Evolutionary conservation across 1,139 yeast species (phyloP).

Genomic region (Oligophagozyma castellii): DNA sequence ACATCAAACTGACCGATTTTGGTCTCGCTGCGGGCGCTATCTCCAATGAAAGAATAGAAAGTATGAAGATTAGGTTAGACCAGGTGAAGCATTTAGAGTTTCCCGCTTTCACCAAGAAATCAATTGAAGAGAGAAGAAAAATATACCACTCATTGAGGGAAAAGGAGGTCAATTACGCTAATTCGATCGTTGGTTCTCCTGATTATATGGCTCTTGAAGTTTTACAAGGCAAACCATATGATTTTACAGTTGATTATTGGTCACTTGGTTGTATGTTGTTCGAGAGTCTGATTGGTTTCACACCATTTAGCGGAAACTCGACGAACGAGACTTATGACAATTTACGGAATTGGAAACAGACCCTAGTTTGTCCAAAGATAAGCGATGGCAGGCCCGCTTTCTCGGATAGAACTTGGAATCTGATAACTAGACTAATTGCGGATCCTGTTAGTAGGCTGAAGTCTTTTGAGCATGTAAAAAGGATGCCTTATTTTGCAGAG

Average conservation of each 20-base stretch:
- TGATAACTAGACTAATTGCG: constrained; percentile 67
- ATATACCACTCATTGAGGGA: constrained; percentile 64
- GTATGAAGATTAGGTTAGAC: constrained; percentile 76
- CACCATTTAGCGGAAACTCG: constrained; percentile 90
- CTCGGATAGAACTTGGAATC: constrained; percentile 93
- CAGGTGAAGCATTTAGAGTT: constrained; percentile 61
- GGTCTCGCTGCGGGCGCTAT: constrained; percentile 97
- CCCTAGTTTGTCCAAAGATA: constrained; percentile 79
- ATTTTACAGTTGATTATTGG: constrained; percentile 97
- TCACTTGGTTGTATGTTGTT: constrained; percentile 91
- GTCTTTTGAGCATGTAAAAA: constrained; percentile 67
- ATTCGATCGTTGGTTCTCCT: constrained; percentile 95
- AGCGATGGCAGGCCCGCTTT: constrained; percentile 86
- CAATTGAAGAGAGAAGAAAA: constrained; percentile 75
- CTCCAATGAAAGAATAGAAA: constrained; percentile 83
- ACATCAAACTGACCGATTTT: constrained; percentile 91
- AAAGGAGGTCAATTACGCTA: constrained; percentile 64
- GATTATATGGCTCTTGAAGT: constrained; percentile 99
- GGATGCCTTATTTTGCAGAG: constrained; percentile 72
- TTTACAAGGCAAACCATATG: constrained; percentile 83
- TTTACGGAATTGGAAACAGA: constrained; percentile 83
- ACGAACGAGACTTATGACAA: constrained; percentile 93
- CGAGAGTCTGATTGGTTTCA: constrained; percentile 87
- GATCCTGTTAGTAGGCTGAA: constrained; percentile 63
- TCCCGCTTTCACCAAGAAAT: constrained; percentile 47